Evolutionary conservation across 2,329 filamentous ascomycete species (phyloP), one percentile per base, ranked within the genome.

Genomic region (Colletotrichum cereale): DNA sequence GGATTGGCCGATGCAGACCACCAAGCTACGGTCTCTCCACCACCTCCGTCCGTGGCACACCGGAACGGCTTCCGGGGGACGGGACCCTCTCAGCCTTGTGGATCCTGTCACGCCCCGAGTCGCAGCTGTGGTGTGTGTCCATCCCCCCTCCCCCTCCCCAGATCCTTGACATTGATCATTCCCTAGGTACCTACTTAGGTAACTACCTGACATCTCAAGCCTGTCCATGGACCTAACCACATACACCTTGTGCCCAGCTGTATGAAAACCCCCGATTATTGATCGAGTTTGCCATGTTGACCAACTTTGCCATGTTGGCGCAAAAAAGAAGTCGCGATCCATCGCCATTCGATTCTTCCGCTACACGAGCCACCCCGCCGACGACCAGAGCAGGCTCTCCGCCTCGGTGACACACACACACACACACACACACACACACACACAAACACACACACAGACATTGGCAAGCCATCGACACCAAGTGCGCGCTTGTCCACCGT

Each of bases 11-110:
- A n/a, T n/a, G n/a, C n/a, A n/a, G n/a, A n/a, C n/a, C n/a, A n/a
- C 40, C 40, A 44, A 44, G 18, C 18, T 21, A 34, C 24, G 24
- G 26, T 24, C 36, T 40, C 40, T 12, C 12, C 36, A 29, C 14
- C 24, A 63, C 14, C 14, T 7, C 53, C n/a, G n/a, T n/a, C n/a
- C n/a, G n/a, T n/a, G n/a, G n/a, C 11, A 12, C 42, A 24, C 31
- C 44, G 44, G 69, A 40, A 63, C 57, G 66, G 50, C 52, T 18
- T 52, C 14, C 53, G 38, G 58, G 38, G 44, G 26, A 44, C 31
- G 26, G n/a, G 16, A 21, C 52, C 26, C 29, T 11, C 42, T 72
- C 69, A 72, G 69, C 69, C 69, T 69, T 72, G 69, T 72, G 69
- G 69, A 65, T 64, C 69, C 66, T 26, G 31, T 53, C 58, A 52